phyloP scores from a whole-genome alignment of 108 stramenopile species.

The Cyclotella sp. region DNA sequence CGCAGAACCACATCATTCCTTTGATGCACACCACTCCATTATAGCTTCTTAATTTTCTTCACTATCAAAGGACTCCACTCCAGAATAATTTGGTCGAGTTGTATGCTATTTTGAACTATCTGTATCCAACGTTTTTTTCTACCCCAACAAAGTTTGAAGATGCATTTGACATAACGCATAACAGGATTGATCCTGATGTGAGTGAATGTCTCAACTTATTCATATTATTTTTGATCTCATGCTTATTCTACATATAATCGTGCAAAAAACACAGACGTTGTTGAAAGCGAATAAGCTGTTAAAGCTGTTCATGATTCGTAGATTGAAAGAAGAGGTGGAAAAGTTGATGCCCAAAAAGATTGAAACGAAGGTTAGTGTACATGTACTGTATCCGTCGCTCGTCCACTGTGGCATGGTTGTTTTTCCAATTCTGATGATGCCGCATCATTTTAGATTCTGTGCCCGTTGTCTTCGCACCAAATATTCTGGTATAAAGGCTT shows the following conservation, averaged over 20 bases:
- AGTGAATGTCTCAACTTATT: no score
- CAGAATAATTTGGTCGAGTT: constrained; percentile 88
- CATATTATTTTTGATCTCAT: no score
- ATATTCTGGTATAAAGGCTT: constrained; percentile 72
- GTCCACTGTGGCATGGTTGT: neutral
- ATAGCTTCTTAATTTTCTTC: no score
- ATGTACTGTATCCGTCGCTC: neutral
- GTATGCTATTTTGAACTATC: constrained; percentile 71
- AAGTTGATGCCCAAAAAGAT: constrained; percentile 73
- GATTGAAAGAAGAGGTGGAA: constrained; percentile 77
- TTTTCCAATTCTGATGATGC: neutral
- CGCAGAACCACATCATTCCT: no score
- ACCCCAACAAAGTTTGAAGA: constrained; percentile 69
- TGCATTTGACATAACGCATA: constrained; percentile 79
- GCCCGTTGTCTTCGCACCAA: constrained; percentile 65
- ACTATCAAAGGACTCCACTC: constrained; percentile 60
- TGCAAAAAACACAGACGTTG: constrained; percentile 35
- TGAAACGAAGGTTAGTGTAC: constrained; percentile 64
- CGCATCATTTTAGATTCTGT: constrained; percentile 48
- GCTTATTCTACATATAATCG: no score
- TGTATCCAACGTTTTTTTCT: constrained; percentile 68
- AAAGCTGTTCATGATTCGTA: constrained; percentile 71
- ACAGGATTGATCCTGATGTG: constrained; percentile 57
- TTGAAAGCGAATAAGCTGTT: constrained; percentile 69
- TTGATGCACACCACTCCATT: no score